phyloP scores from a whole-genome alignment of 75 land plant species.

The Chamaecyparis obtusa region DNA sequence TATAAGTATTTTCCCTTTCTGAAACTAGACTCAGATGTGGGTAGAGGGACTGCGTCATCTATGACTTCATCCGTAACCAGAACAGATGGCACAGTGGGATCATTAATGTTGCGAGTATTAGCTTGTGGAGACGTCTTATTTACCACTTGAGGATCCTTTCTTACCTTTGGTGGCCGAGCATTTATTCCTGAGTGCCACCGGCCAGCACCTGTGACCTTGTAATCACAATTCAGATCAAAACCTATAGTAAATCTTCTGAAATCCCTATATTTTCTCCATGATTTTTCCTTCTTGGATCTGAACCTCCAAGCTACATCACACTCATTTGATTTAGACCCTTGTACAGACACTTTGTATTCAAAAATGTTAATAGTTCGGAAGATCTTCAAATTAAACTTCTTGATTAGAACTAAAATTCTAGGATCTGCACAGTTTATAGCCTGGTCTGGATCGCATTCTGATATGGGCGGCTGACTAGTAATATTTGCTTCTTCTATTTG shows the following conservation, averaged over 20 bases:
- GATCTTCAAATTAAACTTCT: slow-evolving; percentile 47
- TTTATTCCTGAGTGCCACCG: slow-evolving; percentile 85
- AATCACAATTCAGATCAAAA: slow-evolving; percentile 45
- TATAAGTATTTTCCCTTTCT: slow-evolving; percentile 70
- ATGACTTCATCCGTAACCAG: slow-evolving; percentile 40
- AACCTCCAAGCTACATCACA: slow-evolving; percentile 92
- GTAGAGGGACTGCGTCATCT: slow-evolving; percentile 54
- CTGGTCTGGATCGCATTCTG: slow-evolving; percentile 14
- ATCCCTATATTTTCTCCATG: slow-evolving; percentile 84
- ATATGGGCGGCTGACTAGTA: slow-evolving; percentile 8
- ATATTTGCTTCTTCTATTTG: slow-evolving; percentile 9
- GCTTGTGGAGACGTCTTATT: not conserved
- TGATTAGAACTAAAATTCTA: slow-evolving; percentile 45
- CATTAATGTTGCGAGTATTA: slow-evolving; percentile 13
- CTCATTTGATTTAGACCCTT: slow-evolving; percentile 43
- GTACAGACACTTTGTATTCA: slow-evolving; percentile 61
- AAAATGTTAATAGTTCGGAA: slow-evolving; percentile 63
- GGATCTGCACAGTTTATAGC: slow-evolving; percentile 80
- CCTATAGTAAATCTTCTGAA: slow-evolving; percentile 64
- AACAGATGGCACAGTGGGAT: slow-evolving; percentile 12
- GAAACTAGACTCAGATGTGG: slow-evolving; percentile 38
- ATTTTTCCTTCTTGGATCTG: slow-evolving; percentile 72
- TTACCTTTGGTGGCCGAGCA: slow-evolving; percentile 32
- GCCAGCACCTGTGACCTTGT: slow-evolving; percentile 43
- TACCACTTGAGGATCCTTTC: not conserved